These are phyloP conservation scores for Euphrasia confusa DNA, from an alignment of 257 asterid genomes.

Conservation along the genomic window DNA sequence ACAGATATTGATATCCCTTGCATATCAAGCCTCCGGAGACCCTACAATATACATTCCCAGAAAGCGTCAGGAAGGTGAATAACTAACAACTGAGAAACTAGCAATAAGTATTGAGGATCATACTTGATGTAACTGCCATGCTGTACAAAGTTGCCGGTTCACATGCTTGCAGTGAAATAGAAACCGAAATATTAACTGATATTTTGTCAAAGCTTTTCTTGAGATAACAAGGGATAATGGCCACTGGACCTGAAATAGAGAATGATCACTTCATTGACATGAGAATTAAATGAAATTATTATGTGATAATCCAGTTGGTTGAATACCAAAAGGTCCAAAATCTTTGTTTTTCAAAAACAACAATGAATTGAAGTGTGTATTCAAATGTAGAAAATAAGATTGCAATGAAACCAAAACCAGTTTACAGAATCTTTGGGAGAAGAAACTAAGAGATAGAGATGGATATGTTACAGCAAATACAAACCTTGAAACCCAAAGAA, in stretches of 20 bases:
- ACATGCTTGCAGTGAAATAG: slow-evolving; percentile 96
- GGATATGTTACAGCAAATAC: slow-evolving; percentile 14
- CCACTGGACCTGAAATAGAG: slow-evolving; percentile 76
- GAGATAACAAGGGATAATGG: slow-evolving; percentile 93
- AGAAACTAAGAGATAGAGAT: slow-evolving; percentile 18
- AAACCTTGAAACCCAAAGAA: slow-evolving; percentile 88
- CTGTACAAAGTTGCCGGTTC: slow-evolving; percentile 91
- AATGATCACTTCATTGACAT: slow-evolving; percentile 14
- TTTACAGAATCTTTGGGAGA: slow-evolving; percentile 11
- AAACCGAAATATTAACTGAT: slow-evolving; percentile 82
- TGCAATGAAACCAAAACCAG: not conserved
- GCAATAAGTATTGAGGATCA: slow-evolving; percentile 13
- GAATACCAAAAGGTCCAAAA: slow-evolving; percentile 16
- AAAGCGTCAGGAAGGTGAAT: slow-evolving; percentile 14
- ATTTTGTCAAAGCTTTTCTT: slow-evolving; percentile 80
- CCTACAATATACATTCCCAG: slow-evolving; percentile 44
- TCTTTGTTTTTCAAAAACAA: slow-evolving; percentile 4
- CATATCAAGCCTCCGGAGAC: slow-evolving; percentile 85
- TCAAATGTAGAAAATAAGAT: slow-evolving; percentile 2
- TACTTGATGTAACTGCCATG: slow-evolving; percentile 98
- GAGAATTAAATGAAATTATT: slow-evolving; percentile 3
- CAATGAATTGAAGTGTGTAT: not conserved
- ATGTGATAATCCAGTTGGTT: slow-evolving; percentile 6
- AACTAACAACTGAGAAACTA: slow-evolving; percentile 15
- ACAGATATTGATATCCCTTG: slow-evolving; percentile 87